Evolutionary conservation across 1,284 basidiomycete genomes (phyloP), one percentile per base, ranked within the genome.

Genomic region (Trametes polyzona): DNA sequence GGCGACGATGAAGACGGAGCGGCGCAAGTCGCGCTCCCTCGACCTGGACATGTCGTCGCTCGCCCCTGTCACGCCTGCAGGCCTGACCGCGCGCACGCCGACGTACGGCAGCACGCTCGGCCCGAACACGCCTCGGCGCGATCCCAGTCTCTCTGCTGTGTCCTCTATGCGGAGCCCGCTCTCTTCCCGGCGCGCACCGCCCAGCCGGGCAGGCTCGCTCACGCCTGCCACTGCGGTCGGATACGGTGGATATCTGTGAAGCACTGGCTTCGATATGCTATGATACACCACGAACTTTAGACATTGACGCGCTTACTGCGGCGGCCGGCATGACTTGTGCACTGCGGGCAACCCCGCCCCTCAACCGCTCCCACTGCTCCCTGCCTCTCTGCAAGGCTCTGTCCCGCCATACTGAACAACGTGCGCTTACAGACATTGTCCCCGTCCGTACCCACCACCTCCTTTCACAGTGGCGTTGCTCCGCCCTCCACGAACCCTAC

Each of bases 11-110:
- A 63, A 63, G 57, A 50, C 57, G n/a, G 59, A 59, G 49, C 59
- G 63, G 19, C 60, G 65, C 43, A 64, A 59, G 33, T 67, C 67
- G 33, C 57, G 57, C 40, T 67, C 65, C 11, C 59, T 68, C 46
- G 67, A 67, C 57, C 57, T 63, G 47, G 43, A 27, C 41, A 36
- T 44, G 10, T 19, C 44, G 19, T 36, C 54, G 24, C 26, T 32
- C 21, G 32, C 52, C 24, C 30, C 61, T 23, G 52, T 52, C 33
- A 62, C 60, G 19, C 57, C 61, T 12, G 51, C 49, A 3, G 29
- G 27, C n/a, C 27, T 32, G 23, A 23, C 53, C 12, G 54, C 39
- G 29, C 47, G 61, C 41, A 63, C 61, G 11, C 55, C 61, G 19
- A 54, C 57, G 53, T 63, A 53, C 43, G 58, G 61, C 16, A 39